phyloP scores from a whole-genome alignment of 495 filamentous ascomycete species.

The Barbatosphaeria neglecta region DNA sequence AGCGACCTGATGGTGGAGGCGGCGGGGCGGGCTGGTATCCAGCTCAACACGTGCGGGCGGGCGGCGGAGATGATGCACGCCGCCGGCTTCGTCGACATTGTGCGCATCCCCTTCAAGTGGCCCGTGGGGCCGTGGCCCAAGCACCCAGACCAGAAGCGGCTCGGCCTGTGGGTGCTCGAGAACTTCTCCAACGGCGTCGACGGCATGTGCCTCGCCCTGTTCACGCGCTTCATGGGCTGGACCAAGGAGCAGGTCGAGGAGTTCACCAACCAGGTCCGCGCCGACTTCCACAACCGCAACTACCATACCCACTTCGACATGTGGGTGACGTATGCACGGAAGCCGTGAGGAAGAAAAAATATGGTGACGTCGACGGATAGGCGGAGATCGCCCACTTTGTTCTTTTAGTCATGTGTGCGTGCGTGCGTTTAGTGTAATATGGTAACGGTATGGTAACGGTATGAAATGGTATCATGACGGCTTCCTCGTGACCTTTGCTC shows the following conservation, averaged over 20 bases:
- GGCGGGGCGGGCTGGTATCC: neutral
- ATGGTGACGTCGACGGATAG: neutral
- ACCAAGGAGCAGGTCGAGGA: neutral
- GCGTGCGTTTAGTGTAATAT: neutral
- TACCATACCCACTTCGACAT: neutral
- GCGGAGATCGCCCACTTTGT: too few species aligned
- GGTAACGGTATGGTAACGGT: neutral
- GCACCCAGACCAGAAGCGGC: conserved; percentile 9
- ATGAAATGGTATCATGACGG: too few species aligned
- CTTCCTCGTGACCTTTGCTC: too few species aligned
- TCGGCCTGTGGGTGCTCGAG: neutral
- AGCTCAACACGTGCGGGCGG: conserved; percentile 1
- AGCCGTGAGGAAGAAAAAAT: neutral
- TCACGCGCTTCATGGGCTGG: conserved; percentile 1
- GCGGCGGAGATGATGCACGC: conserved; percentile 6
- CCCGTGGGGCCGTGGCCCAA: conserved; percentile 11
- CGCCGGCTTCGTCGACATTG: conserved; percentile 9
- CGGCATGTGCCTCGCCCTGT: neutral
- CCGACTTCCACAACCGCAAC: conserved; percentile 1
- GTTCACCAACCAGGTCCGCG: neutral
- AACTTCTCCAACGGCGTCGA: conserved; percentile 2
- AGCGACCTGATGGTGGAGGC: conserved; percentile 5
- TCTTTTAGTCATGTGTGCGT: too few species aligned
- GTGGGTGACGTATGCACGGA: neutral
- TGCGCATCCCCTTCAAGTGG: conserved; percentile 5